Base-by-base conservation (phyloP, 2,329 filamentous ascomycete species). In the Byssochlamys sp. region DNA sequence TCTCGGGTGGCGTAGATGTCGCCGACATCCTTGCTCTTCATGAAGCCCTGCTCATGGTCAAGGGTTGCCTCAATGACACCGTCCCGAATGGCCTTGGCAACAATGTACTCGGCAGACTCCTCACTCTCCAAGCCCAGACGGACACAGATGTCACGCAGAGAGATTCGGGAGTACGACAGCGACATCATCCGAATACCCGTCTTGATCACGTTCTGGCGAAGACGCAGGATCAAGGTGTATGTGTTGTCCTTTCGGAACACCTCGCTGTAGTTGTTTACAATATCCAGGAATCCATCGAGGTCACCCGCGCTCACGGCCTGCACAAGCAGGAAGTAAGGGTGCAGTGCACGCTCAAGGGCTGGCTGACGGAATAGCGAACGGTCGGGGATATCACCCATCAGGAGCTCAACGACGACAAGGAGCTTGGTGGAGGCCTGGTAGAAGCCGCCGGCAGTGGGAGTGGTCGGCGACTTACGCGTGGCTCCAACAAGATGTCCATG, bases 141-240 rank as follows among this genome's bases (percentile, higher is more conserved):
- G 59, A 97, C 91, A 78, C 94, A 99, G 65, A 99, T 99, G 71
- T 99, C 94, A 58, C 94, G 88, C 57, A 99, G 83, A 1, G 92
- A 96, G 69, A 99, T 99, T 61, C 92, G 89, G 59, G 92, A 96
- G 79, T 99, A 99, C 24, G 91, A 96, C 62, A 99, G 81, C 48
- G 92, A 97, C 84, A 99, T 95, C 91, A 97, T 96, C 66, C 94
- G 90, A 62, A 99, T 96, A 64, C 94, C 94, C 2, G 94, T 99
- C 81, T 96, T 96, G 84, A 99, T 97, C 70, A 99, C 94, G 71
- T 99, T 99, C 76, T 99, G 94, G 66, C 94, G 87, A 61, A 99
- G 82, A 61, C 94, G 91, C 62, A 97, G 83, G 67, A 97, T 95
- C 58, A 99, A 81, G 10, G 91, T 95, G 79, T 97, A 97, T 24